Evolutionary conservation across 73 alveolate species (phyloP).

Genomic region (Tetrahymena thermophila): DNA sequence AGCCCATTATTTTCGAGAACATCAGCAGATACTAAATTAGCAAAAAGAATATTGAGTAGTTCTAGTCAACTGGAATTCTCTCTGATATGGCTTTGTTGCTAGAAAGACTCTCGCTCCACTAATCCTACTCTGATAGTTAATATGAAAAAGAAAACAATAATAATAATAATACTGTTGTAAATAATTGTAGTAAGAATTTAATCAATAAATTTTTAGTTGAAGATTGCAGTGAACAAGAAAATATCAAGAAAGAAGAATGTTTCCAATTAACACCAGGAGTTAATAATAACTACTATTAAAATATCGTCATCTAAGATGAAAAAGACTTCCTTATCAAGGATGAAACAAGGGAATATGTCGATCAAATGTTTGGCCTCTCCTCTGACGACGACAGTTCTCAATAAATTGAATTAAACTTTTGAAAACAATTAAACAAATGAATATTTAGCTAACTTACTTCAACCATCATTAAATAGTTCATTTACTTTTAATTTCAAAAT

Average conservation of each 20-base stretch:
- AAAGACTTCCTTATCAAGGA: background rate
- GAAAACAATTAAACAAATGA: background rate
- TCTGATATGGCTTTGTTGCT: background rate
- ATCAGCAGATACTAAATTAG: background rate
- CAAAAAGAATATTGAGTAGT: background rate
- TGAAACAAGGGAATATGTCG: background rate
- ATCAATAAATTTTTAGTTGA: background rate
- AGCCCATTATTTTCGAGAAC: background rate
- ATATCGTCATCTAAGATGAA: background rate
- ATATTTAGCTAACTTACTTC: too few relatives aligned
- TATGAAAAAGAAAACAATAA: background rate
- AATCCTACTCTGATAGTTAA: background rate
- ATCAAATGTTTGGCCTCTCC: background rate
- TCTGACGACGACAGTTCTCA: background rate
- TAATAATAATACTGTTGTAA: background rate
- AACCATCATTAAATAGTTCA: too few relatives aligned
- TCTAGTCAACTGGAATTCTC: background rate
- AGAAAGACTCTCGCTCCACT: background rate
- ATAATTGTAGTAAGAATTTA: background rate
- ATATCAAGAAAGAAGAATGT: background rate
- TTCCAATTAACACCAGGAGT: background rate
- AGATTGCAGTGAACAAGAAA: background rate
- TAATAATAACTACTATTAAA: background rate
- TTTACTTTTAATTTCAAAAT: too few relatives aligned
- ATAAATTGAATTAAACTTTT: background rate